phyloP scores from a whole-genome alignment of 257 asterid genomes.

The Plectranthus barbatus region DNA sequence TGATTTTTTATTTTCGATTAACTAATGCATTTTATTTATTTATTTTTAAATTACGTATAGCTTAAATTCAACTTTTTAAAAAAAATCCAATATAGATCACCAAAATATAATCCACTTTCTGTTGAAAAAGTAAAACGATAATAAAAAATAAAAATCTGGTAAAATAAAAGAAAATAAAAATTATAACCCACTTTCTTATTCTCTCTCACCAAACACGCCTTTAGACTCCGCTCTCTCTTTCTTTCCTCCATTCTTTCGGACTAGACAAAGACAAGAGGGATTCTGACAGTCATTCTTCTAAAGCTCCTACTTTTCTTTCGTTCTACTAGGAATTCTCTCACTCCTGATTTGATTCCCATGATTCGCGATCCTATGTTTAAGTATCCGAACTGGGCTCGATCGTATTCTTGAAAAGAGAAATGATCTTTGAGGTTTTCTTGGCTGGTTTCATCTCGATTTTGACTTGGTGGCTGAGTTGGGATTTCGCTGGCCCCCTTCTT shows the following conservation, averaged over 20 bases:
- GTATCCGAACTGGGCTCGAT: conserved; percentile 14
- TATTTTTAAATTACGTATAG: no score
- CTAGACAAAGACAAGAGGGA: neutral
- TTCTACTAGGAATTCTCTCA: neutral
- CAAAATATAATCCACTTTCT: neutral
- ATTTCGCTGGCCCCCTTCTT: conserved; percentile 25
- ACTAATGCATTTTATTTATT: no score
- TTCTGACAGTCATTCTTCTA: conserved; percentile 4
- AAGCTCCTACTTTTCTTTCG: conserved; percentile 22
- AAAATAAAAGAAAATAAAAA: no score
- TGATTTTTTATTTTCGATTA: no score
- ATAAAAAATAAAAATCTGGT: no score
- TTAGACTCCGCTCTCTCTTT: neutral
- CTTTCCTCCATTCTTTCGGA: neutral
- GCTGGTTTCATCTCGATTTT: conserved; percentile 29
- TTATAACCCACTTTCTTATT: no score
- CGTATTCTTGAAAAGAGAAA: conserved; percentile 4
- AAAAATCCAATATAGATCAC: no score
- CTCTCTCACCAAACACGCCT: conserved; percentile 5
- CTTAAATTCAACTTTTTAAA: no score
- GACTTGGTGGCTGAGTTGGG: conserved; percentile 28
- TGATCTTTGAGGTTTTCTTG: conserved; percentile 39
- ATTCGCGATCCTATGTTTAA: conserved; percentile 16
- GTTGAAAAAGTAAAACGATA: no score
- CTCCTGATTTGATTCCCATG: conserved; percentile 7